These are phyloP conservation scores for Phytophthora idaei DNA, from an alignment of 352 stramenopile species.

Conservation along the genomic window DNA sequence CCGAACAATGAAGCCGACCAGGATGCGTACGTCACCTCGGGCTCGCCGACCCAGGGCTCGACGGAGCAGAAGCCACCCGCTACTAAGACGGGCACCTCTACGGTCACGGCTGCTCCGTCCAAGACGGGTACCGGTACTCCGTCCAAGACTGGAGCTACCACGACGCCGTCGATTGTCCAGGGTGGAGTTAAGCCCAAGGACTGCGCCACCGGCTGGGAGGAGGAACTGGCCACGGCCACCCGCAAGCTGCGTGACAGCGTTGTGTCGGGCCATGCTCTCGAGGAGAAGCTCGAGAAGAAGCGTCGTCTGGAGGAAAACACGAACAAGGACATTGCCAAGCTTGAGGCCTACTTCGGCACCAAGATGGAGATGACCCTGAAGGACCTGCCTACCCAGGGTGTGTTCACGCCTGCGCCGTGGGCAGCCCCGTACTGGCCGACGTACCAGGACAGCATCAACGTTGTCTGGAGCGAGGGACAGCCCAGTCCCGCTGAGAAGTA, in stretches of 20 bases:
- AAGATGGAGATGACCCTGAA: constrained; percentile 33
- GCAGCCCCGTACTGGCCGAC: constrained; percentile 63
- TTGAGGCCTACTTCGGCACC: constrained; percentile 32
- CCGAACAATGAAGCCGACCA: constrained; percentile 12
- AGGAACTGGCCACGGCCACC: constrained; percentile 1
- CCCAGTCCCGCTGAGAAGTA: constrained; percentile 53
- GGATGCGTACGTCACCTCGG: constrained; percentile 13
- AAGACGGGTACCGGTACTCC: constrained; percentile 10
- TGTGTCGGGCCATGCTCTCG: constrained; percentile 8
- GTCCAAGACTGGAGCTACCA: constrained; percentile 12
- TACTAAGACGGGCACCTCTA: constrained; percentile 18
- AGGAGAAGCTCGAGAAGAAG: constrained; percentile 19
- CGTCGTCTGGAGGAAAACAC: constrained; percentile 21
- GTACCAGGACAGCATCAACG: constrained; percentile 75
- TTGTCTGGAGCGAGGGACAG: constrained; percentile 20
- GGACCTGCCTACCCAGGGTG: constrained; percentile 27
- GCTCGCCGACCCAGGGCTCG: constrained; percentile 9
- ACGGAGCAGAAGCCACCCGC: constrained; percentile 1
- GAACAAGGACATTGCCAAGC: constrained; percentile 34
- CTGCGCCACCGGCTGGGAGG: constrained; percentile 38
- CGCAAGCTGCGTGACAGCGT: constrained; percentile 24
- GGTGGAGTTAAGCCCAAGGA: constrained; percentile 18
- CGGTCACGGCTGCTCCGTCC: constrained; percentile 3
- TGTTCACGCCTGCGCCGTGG: constrained; percentile 38
- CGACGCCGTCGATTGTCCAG: neutral